A percentile compares a stretch with the other conserved stretches of the same genome.
Evolutionary conservation across 2,329 filamentous ascomycete genomes (phyloP).

Genomic region (Blumeriella jaapii): DNA sequence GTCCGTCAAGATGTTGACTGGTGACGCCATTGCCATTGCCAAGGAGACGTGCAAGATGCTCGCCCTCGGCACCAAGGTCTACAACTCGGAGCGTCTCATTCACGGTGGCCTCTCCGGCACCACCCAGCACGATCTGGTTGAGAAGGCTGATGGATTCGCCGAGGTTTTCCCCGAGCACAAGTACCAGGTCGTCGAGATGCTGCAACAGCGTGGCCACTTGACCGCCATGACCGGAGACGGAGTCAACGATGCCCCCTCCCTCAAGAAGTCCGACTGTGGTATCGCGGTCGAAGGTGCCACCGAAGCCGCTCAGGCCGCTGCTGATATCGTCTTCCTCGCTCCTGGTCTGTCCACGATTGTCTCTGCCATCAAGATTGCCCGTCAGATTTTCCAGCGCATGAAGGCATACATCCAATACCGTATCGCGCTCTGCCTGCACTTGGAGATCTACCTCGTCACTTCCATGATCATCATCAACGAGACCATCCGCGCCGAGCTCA

Average conservation of each 20-base stretch:
- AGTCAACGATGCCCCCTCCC: slow-evolving; percentile 85
- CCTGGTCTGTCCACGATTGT: slow-evolving; percentile 87
- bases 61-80: slow-evolving; percentile 68
- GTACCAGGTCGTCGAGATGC: slow-evolving; percentile 87
- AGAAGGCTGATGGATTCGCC: slow-evolving; percentile 88
- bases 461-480: slow-evolving; percentile 75
- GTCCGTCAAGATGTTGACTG: slow-evolving; percentile 71
- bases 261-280: slow-evolving; percentile 91
- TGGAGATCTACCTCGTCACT: slow-evolving; percentile 71
- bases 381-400: slow-evolving; percentile 96
- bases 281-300: slow-evolving; percentile 90
- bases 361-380: slow-evolving; percentile 82
- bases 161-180: slow-evolving; percentile 95
- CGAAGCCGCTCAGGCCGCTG: slow-evolving; percentile 80
- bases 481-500: slow-evolving; percentile 58
- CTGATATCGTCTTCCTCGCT: slow-evolving; percentile 89
- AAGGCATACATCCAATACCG: slow-evolving; percentile 93
- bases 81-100: slow-evolving; percentile 69
- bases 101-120: slow-evolving; percentile 63
- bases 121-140: slow-evolving; percentile 64
- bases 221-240: slow-evolving; percentile 95
- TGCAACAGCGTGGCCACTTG: slow-evolving; percentile 86
- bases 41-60: slow-evolving; percentile 79
- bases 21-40: slow-evolving; percentile 68
- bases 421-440: slow-evolving; percentile 82